Evolutionary conservation across 2,329 filamentous ascomycete species (phyloP), one percentile per base, ranked within the genome.

Genomic region (Botryosphaeria agaves): DNA sequence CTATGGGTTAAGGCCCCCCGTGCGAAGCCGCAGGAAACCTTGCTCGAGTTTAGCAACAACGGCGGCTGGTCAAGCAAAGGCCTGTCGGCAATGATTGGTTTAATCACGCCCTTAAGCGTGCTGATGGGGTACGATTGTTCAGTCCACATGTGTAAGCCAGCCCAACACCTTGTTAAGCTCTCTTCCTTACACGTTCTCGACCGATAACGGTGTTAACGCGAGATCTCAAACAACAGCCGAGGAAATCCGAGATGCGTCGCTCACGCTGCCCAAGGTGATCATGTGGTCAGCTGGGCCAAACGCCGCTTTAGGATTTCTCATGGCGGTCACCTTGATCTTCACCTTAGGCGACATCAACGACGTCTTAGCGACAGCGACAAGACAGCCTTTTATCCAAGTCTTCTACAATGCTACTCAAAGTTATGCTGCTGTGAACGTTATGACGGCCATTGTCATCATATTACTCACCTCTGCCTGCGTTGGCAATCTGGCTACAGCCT

Each of bases 361-460:
- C 14, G 32, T 34, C 5, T 18, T 29, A 3, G 7, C 7, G 20
- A 23, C 20, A 12, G 7, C 20, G 12, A 23, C 20, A 7, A 12
- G 20, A 12, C 20, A 23, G 12, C 20, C 20, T 7, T 23, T 23
- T 12, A 23, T 23, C 12, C 20, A 23, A 12, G 12, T 23, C 20
- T 23, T 23, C 20, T 23, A 23, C 20, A 23, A 23, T 12, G 12
- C 20, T 12, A 23, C 20, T 12, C 20, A 23, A 12, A 23, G 12
- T 23, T 7, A 23, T 7, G 20, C 20, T 23, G 20, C 20, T 23
- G 20, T 12, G 7, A 7, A 7, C 12, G 12, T 23, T 23, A 23
- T 23, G 20, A 23, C 20, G 8, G 21, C 25, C 12, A 34, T 37
- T 19, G 33, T 38, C 19, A 28, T 23, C 19, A 27, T 37, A 3